Evolutionary conservation across 1,284 basidiomycete species (phyloP), one percentile per base, ranked within the genome.

Genomic region (Ceratobasidium sp.): DNA sequence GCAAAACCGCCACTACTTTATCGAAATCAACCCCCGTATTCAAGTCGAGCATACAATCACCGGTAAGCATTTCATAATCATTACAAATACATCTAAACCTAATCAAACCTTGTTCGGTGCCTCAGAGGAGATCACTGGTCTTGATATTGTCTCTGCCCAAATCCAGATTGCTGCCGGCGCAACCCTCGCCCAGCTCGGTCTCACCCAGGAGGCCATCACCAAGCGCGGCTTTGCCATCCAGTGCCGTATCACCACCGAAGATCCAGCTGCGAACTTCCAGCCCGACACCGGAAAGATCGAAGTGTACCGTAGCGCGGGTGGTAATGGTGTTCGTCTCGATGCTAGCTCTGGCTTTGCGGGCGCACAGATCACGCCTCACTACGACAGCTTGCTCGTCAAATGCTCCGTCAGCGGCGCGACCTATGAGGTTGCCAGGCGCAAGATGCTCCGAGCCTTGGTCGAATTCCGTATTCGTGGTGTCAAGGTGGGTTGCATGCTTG

Each of bases 381-480:
- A 99, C 78, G 97, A 99, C 82, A 96, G 93, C 75, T 83, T 99
- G 78, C 85, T 99, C 60, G 97, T 99, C 77, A 99, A 99, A 81
- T 93, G 94, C 76, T 91, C 90, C 54, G 95, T 97, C 72, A 95
- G 91, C 73, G 97, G 97, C 59, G 95, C 96, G 16, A 98, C 95
- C 1, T 99, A 98, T 77, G 97, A 99, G 78, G 95, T 99, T 64
- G 96, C 97, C 30, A 89, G 97, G 70, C 85, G 97, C 74, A 99
- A 99, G 85, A 99, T 98, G 95, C 87, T 99, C 66, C 92, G 97
- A 76, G 95, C 97, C 33, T 85, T 99, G 21, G 95, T 99, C 70
- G 97, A 99, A 79, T 99, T 99, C 89, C 92, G 97, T 77, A 99
- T 99, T 75, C 94, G 97, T 75, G 96, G 96, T 76, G 95, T 98